Conservation (phyloP, 2,329 filamentous ascomycete species). For the Dothidotthia symphoricarpi region DNA sequence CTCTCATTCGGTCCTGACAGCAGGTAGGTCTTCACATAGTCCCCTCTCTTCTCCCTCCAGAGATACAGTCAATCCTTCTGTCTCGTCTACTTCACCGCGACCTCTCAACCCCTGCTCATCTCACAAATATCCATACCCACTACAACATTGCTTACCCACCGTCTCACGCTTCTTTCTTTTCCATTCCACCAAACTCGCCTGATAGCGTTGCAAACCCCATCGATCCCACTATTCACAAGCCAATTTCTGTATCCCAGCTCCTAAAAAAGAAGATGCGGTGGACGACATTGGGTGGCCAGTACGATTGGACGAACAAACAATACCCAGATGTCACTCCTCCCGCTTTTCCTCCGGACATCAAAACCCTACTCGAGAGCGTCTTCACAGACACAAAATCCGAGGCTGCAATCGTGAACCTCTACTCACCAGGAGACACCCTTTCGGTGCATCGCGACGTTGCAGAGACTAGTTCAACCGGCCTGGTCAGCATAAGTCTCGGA, state of each 20-base stretch:
- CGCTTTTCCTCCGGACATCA: slow-evolving; percentile 71
- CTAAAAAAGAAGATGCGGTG: slow-evolving; percentile 82
- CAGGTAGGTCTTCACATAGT: slow-evolving; percentile 72
- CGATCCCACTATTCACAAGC: slow-evolving; percentile 70
- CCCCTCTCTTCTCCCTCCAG: slow-evolving; percentile 68
- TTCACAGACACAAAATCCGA: slow-evolving; percentile 79
- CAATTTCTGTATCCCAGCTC: slow-evolving; percentile 67
- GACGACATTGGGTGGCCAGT: slow-evolving; percentile 92
- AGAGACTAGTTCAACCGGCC: slow-evolving; percentile 72
- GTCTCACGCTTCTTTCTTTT: slow-evolving; percentile 53
- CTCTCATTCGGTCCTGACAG: slow-evolving; percentile 14
- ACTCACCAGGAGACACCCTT: slow-evolving; percentile 85
- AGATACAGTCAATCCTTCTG: slow-evolving; percentile 68
- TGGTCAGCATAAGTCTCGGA: slow-evolving; percentile 84
- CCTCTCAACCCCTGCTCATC: slow-evolving; percentile 68
- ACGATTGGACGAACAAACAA: slow-evolving; percentile 86
- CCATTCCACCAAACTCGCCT: slow-evolving; percentile 36
- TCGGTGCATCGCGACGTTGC: slow-evolving; percentile 93
- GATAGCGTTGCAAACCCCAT: slow-evolving; percentile 54
- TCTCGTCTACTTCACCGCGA: slow-evolving; percentile 74
- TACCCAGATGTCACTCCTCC: slow-evolving; percentile 72
- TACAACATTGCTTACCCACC: slow-evolving; percentile 66
- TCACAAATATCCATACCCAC: slow-evolving; percentile 88
- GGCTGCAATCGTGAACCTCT: slow-evolving; percentile 92
- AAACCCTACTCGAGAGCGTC: slow-evolving; percentile 62